Conservation (phyloP, 768 basidiomycete genomes). For the Thelephora aurantiotincta region DNA sequence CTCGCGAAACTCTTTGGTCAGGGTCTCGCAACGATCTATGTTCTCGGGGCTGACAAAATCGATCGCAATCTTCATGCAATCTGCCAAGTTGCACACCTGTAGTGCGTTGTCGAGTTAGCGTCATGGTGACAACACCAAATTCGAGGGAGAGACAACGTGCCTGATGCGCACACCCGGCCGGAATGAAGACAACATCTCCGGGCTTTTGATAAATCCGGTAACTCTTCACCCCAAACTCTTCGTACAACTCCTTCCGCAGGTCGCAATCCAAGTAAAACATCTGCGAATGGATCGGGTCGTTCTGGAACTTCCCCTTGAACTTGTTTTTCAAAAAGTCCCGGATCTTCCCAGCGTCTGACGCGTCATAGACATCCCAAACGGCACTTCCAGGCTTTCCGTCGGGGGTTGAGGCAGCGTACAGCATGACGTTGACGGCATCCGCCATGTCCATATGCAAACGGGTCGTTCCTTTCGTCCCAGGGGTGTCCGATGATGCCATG, state of each 20-base stretch:
- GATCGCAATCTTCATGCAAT: constrained; percentile 90
- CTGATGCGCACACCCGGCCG: constrained; percentile 88
- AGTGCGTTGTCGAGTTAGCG: constrained; percentile 3
- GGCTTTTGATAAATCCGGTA: constrained; percentile 81
- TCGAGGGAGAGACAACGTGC: constrained; percentile 22
- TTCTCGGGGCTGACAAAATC: constrained; percentile 96
- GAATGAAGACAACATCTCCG: constrained; percentile 90
- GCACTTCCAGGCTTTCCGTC: constrained; percentile 62
- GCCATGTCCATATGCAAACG: constrained; percentile 91
- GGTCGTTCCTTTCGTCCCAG: constrained; percentile 73
- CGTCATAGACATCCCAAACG: constrained; percentile 83
- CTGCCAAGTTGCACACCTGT: constrained; percentile 84
- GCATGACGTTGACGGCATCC: constrained; percentile 86
- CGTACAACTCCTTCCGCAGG: constrained; percentile 52
- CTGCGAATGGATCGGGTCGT: constrained; percentile 89
- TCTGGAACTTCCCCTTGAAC: constrained; percentile 36
- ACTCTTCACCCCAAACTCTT: constrained; percentile 56
- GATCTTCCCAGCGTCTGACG: constrained; percentile 68
- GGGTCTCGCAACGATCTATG: constrained; percentile 67
- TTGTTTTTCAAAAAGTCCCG: constrained; percentile 59
- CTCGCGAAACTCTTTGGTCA: constrained; percentile 81
- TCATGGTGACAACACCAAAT: background rate
- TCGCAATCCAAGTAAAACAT: constrained; percentile 68
- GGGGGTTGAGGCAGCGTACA: constrained; percentile 45
- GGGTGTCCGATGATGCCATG: constrained; percentile 50